Evolutionary conservation across 352 stramenopile species (phyloP).

Genomic region (Phytophthora rubi): DNA sequence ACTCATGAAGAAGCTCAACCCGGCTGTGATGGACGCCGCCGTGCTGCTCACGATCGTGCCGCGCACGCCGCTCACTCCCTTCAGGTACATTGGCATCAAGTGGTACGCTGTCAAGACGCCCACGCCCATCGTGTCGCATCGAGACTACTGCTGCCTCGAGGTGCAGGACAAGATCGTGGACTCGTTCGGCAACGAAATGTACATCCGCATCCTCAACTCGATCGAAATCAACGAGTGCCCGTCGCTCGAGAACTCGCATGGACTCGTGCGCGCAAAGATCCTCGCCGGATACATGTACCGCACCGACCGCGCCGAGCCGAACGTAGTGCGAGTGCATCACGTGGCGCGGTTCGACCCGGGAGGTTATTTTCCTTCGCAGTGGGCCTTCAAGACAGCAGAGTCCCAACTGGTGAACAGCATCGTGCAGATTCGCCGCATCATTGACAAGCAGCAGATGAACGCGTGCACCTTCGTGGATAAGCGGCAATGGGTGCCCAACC

Average conservation of each 20-base stretch:
- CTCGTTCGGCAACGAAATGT: conserved; percentile 86
- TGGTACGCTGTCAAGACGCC: conserved; percentile 88
- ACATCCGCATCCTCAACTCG: conserved; percentile 80
- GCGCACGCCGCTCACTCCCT: conserved; percentile 69
- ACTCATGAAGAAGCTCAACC: conserved; percentile 86
- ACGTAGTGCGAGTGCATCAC: conserved; percentile 79
- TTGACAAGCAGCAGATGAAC: conserved; percentile 90
- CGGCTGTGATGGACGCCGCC: conserved; percentile 73
- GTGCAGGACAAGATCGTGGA: conserved; percentile 88
- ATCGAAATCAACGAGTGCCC: conserved; percentile 85
- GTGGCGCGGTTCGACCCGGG: conserved; percentile 75
- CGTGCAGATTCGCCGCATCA: conserved; percentile 79
- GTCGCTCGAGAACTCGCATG: conserved; percentile 86
- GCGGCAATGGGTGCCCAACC: conserved; percentile 82
- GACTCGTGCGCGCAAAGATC: conserved; percentile 85
- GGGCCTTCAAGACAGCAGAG: conserved; percentile 85
- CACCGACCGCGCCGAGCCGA: conserved; percentile 70
- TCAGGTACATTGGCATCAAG: conserved; percentile 88
- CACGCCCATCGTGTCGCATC: conserved; percentile 80
- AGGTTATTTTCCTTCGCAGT: conserved; percentile 83
- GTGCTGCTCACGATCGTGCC: conserved; percentile 83
- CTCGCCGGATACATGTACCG: conserved; percentile 84
- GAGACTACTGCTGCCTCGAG: conserved; percentile 88
- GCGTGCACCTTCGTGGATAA: conserved; percentile 86
- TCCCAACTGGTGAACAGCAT: conserved; percentile 81